phyloP scores from a whole-genome alignment of 2,329 filamentous ascomycete genomes.

The Diatrype stigma region DNA sequence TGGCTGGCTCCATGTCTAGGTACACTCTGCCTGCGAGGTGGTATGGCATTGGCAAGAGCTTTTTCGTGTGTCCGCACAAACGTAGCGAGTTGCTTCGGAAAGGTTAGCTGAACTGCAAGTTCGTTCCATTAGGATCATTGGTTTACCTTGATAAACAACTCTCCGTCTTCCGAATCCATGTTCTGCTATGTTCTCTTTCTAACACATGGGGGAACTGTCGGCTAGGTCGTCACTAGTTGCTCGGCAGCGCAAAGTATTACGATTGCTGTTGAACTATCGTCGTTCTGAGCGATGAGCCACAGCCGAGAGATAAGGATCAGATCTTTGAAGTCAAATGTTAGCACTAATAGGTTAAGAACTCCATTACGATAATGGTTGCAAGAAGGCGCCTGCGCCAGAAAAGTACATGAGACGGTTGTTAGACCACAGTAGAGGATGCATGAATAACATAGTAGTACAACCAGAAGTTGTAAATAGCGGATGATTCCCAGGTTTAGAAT shows the following conservation, averaged over 20 bases:
- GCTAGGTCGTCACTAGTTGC: no score
- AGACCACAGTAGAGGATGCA: background rate
- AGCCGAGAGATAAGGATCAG: no score
- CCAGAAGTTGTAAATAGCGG: background rate
- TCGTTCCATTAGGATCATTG: no score
- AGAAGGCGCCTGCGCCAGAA: background rate
- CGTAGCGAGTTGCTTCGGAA: conserved; percentile 77
- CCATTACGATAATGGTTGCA: background rate
- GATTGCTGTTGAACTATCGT: no score
- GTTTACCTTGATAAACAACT: conserved; percentile 79
- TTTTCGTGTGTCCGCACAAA: conserved; percentile 98
- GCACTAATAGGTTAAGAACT: background rate
- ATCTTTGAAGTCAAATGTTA: background rate
- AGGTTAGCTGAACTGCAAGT: conserved; percentile 18
- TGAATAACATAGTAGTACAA: background rate
- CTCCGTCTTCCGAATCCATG: conserved; percentile 88
- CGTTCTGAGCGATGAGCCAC: no score
- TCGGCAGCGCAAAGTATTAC: no score
- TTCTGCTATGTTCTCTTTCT: conserved; percentile 40
- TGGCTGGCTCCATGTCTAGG: conserved; percentile 67
- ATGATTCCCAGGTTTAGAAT: background rate
- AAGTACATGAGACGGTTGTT: background rate
- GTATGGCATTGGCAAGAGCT: conserved; percentile 90
- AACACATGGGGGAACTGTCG: conserved; percentile 43
- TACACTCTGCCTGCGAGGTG: conserved; percentile 70